Evolutionary conservation across 495 filamentous ascomycete genomes (phyloP).

Genomic region (Penicillium parvum): DNA sequence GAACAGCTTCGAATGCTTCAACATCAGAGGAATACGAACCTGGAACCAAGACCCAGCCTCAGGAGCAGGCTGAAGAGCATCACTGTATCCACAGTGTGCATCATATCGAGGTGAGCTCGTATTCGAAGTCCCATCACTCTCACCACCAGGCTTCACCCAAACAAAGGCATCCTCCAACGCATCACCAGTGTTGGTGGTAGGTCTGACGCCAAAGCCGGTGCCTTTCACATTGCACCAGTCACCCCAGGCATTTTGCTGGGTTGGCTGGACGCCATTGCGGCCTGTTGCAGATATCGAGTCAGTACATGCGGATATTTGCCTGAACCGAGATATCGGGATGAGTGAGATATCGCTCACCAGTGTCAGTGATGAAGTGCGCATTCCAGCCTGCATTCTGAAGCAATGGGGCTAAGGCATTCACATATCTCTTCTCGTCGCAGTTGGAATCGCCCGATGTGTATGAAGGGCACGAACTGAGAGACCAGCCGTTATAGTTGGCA

Average conservation of each 20-base stretch:
- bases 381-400: constrained; percentile 61
- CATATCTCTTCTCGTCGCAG: constrained; percentile 70
- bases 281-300: constrained; percentile 18
- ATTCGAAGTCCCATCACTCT: constrained; percentile 73
- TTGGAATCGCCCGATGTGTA: constrained; percentile 41
- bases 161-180: constrained; percentile 69
- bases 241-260: constrained; percentile 62
- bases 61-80: constrained; percentile 61
- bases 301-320: neutral
- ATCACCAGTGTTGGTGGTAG: constrained; percentile 58
- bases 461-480: constrained; percentile 36
- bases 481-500: constrained; percentile 71
- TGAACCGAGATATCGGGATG: neutral
- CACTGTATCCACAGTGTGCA: constrained; percentile 61
- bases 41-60: constrained; percentile 79
- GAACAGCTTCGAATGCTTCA: neutral
- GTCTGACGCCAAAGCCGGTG: constrained; percentile 69
- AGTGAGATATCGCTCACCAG: constrained; percentile 25
- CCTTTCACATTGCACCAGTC: constrained; percentile 82
- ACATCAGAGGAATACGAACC: constrained; percentile 27
- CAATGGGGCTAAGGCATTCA: constrained; percentile 60
- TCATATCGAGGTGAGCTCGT: constrained; percentile 61
- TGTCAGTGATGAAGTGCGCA: constrained; percentile 70
- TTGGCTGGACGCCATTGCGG: constrained; percentile 65
- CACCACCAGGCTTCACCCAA: constrained; percentile 82